Percentiles rank a stretch among this genome's conserved stretches.
phyloP scores from a whole-genome alignment of 768 basidiomycete species.

The Daedaleopsis nitida region DNA sequence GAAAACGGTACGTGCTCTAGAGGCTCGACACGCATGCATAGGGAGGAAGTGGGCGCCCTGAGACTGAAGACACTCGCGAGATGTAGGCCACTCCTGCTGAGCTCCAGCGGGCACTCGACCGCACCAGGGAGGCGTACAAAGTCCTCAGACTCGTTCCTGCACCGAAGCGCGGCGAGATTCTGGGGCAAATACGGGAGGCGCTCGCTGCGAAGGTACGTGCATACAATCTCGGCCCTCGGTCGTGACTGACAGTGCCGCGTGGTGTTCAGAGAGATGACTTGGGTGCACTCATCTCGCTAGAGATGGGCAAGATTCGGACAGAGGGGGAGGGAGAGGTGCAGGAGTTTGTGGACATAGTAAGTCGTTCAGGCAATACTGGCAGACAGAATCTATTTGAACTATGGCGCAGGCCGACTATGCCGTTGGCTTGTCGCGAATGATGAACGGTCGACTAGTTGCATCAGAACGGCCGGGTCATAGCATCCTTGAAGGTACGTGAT shows the following conservation, averaged over 20 bases:
- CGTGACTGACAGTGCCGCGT: background rate
- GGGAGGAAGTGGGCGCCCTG: no score
- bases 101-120: constrained; percentile 65
- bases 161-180: constrained; percentile 84
- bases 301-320: constrained; percentile 90
- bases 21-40: background rate
- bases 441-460: constrained; percentile 86
- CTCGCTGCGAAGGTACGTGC: constrained; percentile 68
- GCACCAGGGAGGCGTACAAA: constrained; percentile 72
- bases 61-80: no score
- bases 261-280: constrained; percentile 65
- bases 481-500: constrained; percentile 75
- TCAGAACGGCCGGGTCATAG: constrained; percentile 91
- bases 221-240: background rate
- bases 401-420: constrained; percentile 82
- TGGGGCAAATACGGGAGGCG: constrained; percentile 86
- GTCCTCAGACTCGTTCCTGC: constrained; percentile 78
- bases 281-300: constrained; percentile 81
- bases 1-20: constrained; percentile 51
- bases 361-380: constrained; percentile 30
- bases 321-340: constrained; percentile 95
- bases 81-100: constrained; percentile 70
- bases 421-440: constrained; percentile 91
- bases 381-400: background rate
- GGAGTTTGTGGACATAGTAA: constrained; percentile 91